These are phyloP conservation scores for Nicotiana knightiana DNA, from an alignment of 257 asterid species.

Conservation along the genomic window DNA sequence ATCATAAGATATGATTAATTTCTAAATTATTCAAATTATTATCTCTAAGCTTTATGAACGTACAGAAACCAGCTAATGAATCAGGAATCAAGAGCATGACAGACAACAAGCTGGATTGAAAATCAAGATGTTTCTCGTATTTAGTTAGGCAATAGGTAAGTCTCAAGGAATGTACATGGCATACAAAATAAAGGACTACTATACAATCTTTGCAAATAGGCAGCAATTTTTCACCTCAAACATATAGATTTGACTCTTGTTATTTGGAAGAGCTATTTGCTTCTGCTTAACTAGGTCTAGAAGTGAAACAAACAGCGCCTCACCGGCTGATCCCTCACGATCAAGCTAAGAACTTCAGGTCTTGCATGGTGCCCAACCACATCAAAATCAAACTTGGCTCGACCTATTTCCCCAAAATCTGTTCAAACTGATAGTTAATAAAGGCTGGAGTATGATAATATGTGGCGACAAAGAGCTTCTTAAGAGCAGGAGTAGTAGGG, in stretches of 20 bases:
- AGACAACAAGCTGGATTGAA: background rate
- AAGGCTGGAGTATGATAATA: background rate
- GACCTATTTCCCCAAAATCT: constrained; percentile 79
- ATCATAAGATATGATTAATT: too few species aligned
- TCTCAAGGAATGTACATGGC: background rate
- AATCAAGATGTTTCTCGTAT: background rate
- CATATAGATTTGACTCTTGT: background rate
- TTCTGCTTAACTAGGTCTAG: constrained; percentile 40
- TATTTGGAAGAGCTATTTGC: constrained; percentile 25
- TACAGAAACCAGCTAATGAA: background rate
- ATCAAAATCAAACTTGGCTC: constrained; percentile 85
- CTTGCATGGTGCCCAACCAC: constrained; percentile 86
- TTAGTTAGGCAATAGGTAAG: too few species aligned
- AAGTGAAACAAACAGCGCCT: constrained; percentile 56
- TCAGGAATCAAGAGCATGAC: background rate
- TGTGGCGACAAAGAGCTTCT: too few species aligned
- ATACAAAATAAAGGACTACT: background rate
- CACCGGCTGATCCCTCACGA: constrained; percentile 66
- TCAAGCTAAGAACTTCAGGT: constrained; percentile 72
- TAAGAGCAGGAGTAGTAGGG: too few species aligned
- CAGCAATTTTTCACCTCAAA: background rate
- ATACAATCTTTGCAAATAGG: background rate
- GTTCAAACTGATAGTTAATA: background rate
- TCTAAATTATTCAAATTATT: too few species aligned
- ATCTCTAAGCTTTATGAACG: background rate